Base-by-base conservation (phyloP, 2,329 filamentous ascomycete species). In the Talaromyces rugulosus region DNA sequence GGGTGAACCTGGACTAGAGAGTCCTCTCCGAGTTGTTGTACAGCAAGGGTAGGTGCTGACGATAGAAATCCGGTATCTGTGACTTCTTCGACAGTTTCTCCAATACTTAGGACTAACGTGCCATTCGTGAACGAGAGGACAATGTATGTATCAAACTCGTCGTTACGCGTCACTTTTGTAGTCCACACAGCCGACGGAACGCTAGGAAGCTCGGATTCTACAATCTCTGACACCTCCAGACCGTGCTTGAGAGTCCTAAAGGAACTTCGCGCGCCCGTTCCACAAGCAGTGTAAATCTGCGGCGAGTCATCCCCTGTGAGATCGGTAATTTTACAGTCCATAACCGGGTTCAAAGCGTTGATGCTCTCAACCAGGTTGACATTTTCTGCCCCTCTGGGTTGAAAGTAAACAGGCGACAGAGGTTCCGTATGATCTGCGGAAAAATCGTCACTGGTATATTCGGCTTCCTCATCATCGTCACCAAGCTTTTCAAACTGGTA, bases 401-500 rank as follows among this genome's bases (percentile, higher is more conserved):
- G 85, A 78, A 99, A 99, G 76, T 91, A 98, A 2, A 91, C 86
- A 0, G 93, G 90, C 2, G 87, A 84, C 66, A 92, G 92, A 0
- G 87, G 78, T 18, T 89, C 87, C 6, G 82, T 82, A 0, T 90
- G 86, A 69, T 97, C 92, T 0, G 88, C 84, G 0, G 92, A 88
- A 66, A 90, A 96, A 65, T 90, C 83, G 59, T 95, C 91, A 75
- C 93, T 97, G 30, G 82, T 84, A 70, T 93, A 97, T 71, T 96
- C 90, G 0, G 87, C 83, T 75, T 98, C 92, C 2, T 96, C 90
- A 65, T 96, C 92, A 69, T 98, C 94, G 65, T 99, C 95, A 50
- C 94, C 96, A 6, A 99, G 86, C 71, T 96, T 96, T 74, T 97
- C 92, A 65, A 99, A 96, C 73, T 98, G 94, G 75, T 98, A 99